Evolutionary conservation across 495 filamentous ascomycete genomes (phyloP), one percentile per base, ranked within the genome.

Genomic region (Hypoxylon intermedium): DNA sequence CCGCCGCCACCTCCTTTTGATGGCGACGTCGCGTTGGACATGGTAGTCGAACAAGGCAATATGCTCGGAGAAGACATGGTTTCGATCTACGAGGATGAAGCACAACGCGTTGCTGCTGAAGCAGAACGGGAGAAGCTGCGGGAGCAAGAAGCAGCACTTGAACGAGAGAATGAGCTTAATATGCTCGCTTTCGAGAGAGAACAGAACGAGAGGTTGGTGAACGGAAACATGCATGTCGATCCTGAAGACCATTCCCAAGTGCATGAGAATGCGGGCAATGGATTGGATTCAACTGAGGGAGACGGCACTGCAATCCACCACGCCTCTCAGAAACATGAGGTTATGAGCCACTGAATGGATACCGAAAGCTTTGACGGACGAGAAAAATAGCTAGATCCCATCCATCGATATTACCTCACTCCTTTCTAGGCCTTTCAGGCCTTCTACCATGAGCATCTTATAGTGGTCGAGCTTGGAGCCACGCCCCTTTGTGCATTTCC

Each of bases 1-100:
- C 75, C 68, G 13, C 77, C 79, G 1, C 76, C 77, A 2, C 78
- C 79, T 15, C 79, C 79, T 2, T 71, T 65, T 11, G 62, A 77
- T 5, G 72, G 61, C 40, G 53, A 68, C 26, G 38, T 68, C 63
- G 52, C 48, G 9, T 54, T 63, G 24, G 60, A 77, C 13, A 49
- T 63, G 3, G 63, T 62, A 49, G 69, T 63, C 0, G 75, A 74
- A 16, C 74, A 75, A 30, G 70, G 75, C 58, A 62, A 66, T 41
- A 72, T 66, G 13, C 69, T 77, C 60, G 70, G 68, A n/a, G 77
- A 26, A 26, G 24, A 3, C 7, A 26, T 70, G 48, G 73, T 65
- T 15, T 48, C 73, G 12, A 51, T 71, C 38, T 56, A 63, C 12
- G 74, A 77, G 56, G 73, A 78, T 36, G 75, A 79, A 52, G 75